Evolutionary conservation across 805 yeast species (phyloP), one percentile per base, ranked within the genome.

Genomic region (Zygotorulaspora florentina): DNA sequence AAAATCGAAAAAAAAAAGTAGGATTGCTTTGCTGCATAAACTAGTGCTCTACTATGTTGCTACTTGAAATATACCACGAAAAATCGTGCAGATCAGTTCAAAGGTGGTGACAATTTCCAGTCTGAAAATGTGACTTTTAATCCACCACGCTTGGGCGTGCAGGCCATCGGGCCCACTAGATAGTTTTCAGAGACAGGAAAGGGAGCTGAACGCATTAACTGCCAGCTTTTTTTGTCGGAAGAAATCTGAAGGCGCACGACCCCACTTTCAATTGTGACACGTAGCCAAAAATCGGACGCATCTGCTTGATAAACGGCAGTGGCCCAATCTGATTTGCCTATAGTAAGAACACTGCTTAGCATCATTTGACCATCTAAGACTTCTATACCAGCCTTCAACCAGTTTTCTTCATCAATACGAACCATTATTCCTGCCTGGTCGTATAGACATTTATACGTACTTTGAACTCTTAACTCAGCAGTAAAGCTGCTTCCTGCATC

Each of bases 391-490:
- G 46, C 46, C n/a, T 42, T 42, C 10, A 42, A 13, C 46, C 46
- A 37, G 15, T 36, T 38, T 8, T 18, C n/a, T 17, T 31, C 20
- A 17, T 42, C 46, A 3, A 42, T 17, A 12, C 35, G 42, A 5
- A 42, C 42, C 46, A 42, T 42, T 7, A 42, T 36, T 25, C 46
- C 46, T 6, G 46, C 46, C 36, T 42, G 42, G 25, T 36, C 46
- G 11, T 42, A 42, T 1, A 42, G 35, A 11, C 25, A 17, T 23
- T 42, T 23, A 26, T 42, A 42, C 17, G 35, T 11, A 20, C 46
- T 39, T 16, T 42, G 46, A 18, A 37, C 33, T 23, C 46, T 29
- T n/a, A 42, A 6, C 26, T 42, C 28, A 12, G 46, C 46, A 13
- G 46, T 36, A 27, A 42, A 42, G 18, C 35, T 39, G 17, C 42